phyloP scores from a whole-genome alignment of 1,139 yeast genomes.

The Yamadazyma kanchanaburiensis region DNA sequence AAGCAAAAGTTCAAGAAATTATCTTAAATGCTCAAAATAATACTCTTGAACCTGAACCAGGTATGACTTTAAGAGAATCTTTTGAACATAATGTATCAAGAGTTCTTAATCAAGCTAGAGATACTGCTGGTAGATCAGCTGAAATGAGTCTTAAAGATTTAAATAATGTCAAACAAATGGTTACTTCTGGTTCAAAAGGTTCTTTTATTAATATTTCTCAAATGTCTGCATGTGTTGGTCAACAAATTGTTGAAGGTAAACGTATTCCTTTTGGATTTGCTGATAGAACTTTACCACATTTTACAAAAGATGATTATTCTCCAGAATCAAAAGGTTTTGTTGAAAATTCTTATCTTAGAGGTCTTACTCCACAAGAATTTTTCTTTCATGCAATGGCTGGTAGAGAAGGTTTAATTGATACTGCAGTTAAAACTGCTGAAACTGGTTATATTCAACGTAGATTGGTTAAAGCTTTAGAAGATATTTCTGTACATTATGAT shows the following conservation, averaged over 20 bases:
- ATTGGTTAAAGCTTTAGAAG: slow-evolving; percentile 96
- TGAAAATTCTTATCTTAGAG: slow-evolving; percentile 95
- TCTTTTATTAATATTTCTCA: slow-evolving; percentile 98
- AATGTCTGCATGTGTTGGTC: slow-evolving; percentile 99
- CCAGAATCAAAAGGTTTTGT: slow-evolving; percentile 98
- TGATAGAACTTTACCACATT: slow-evolving; percentile 95
- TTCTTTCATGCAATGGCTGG: slow-evolving; percentile 99
- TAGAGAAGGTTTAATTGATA: slow-evolving; percentile 99
- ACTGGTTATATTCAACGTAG: slow-evolving; percentile 99
- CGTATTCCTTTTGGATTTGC: slow-evolving; percentile 98
- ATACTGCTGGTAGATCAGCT: slow-evolving; percentile 97
- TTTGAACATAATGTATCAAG: slow-evolving; percentile 97
- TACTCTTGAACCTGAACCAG: slow-evolving; percentile 89
- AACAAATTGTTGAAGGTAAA: slow-evolving; percentile 98
- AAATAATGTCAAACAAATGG: slow-evolving; percentile 98
- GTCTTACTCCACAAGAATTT: slow-evolving; percentile 97
- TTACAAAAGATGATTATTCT: slow-evolving; percentile 95
- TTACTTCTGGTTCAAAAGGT: slow-evolving; percentile 98
- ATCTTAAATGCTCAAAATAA: slow-evolving; percentile 90
- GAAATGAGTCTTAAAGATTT: slow-evolving; percentile 92
- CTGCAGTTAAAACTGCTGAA: slow-evolving; percentile 98
- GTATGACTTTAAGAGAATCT: slow-evolving; percentile 98
- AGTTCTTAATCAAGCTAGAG: slow-evolving; percentile 97
- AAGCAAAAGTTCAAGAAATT: slow-evolving; percentile 87
- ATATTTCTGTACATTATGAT: slow-evolving; percentile 98